These are phyloP conservation scores for Tricholoma hemisulphureum DNA, from an alignment of 768 basidiomycete species.

Conservation along the genomic window DNA sequence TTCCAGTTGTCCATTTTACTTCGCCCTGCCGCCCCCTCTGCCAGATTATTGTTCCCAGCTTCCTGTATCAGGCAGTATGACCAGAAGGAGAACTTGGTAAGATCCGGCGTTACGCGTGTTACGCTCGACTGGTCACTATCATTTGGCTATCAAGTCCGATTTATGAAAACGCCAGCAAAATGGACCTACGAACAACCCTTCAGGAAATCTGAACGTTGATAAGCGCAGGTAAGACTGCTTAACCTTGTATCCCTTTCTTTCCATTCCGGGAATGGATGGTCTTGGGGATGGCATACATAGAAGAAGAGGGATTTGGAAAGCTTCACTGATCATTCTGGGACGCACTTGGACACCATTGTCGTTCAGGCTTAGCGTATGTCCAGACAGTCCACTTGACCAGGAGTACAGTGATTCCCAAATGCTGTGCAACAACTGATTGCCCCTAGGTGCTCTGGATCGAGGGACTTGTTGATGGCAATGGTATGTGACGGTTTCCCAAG, in stretches of 20 bases:
- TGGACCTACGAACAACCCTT: background rate
- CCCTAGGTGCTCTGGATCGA: too few relatives aligned
- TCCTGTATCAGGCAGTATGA: too few relatives aligned
- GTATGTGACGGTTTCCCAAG: too few relatives aligned
- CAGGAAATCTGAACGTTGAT: background rate
- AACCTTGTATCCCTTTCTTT: background rate
- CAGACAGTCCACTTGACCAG: background rate
- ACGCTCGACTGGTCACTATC: too few relatives aligned
- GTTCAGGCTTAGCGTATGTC: background rate
- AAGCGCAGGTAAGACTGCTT: background rate
- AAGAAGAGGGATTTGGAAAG: background rate
- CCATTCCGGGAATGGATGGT: background rate
- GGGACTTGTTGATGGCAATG: too few relatives aligned
- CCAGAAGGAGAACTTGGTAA: too few relatives aligned
- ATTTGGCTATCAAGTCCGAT: background rate
- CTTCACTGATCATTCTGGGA: background rate
- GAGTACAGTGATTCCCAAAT: too few relatives aligned
- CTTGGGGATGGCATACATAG: background rate
- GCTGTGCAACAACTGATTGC: too few relatives aligned
- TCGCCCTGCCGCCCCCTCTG: background rate
- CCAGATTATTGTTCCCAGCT: background rate
- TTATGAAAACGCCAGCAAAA: too few relatives aligned
- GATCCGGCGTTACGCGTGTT: too few relatives aligned
- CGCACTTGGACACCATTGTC: background rate
- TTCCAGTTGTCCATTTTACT: background rate